A percentile compares a stretch with the other conserved stretches of the same genome.
Conservation (phyloP, 352 stramenopile species). For the Plasmopara muralis region DNA sequence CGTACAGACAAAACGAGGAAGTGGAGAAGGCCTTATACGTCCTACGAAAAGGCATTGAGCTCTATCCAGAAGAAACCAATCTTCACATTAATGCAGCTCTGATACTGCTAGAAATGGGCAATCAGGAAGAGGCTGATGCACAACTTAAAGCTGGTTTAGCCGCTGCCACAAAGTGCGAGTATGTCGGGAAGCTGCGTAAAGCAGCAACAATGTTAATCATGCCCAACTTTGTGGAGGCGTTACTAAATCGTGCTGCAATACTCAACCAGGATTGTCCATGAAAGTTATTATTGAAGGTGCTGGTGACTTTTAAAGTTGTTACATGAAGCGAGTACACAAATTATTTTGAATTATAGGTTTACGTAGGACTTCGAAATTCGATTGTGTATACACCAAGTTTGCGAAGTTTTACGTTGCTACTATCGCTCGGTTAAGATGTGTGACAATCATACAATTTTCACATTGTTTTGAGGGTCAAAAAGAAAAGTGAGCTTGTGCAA, state of each 20-base stretch:
- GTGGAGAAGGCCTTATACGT: constrained; percentile 26
- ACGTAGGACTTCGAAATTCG: no score
- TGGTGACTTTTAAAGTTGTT: no score
- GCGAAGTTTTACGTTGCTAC: no score
- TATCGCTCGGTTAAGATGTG: no score
- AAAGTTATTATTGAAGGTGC: background rate
- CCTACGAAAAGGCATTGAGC: constrained; percentile 27
- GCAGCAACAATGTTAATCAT: constrained; percentile 12
- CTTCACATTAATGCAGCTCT: constrained; percentile 46
- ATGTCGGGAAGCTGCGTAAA: constrained; percentile 18
- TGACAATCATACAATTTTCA: no score
- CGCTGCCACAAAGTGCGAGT: constrained; percentile 12
- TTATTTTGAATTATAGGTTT: no score
- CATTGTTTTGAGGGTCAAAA: no score
- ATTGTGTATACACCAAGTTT: no score
- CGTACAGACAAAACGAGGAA: constrained; percentile 19
- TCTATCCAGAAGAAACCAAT: constrained; percentile 31
- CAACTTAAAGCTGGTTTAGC: constrained; percentile 20
- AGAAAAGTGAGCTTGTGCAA: no score
- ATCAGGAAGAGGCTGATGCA: constrained; percentile 15
- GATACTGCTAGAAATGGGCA: constrained; percentile 19
- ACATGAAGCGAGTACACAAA: no score
- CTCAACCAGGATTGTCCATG: constrained; percentile 8
- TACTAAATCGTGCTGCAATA: constrained; percentile 17
- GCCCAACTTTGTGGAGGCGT: constrained; percentile 11